These are phyloP conservation scores for Didymosphaeria variabile DNA, from an alignment of 2,329 filamentous ascomycete species.

Conservation along the genomic window DNA sequence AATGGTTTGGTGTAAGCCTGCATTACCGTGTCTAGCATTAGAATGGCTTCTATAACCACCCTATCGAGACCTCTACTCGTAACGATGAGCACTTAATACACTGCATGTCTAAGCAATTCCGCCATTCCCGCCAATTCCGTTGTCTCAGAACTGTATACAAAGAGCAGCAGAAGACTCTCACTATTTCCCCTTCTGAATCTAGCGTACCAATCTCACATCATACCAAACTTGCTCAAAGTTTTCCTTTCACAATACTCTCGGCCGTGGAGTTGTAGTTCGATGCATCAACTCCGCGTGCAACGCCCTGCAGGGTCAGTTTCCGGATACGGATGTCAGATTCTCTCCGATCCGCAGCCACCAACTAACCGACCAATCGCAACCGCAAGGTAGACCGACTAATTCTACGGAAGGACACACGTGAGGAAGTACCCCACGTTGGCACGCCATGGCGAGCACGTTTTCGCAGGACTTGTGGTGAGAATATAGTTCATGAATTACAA, in stretches of 20 bases:
- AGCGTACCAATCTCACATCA: too few relatives aligned
- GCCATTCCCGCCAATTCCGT: too few relatives aligned
- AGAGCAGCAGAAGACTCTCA: too few relatives aligned
- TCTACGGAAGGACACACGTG: neutral
- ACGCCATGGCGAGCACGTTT: too few relatives aligned
- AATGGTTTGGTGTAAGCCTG: constrained; percentile 34
- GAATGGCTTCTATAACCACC: neutral
- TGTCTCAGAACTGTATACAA: too few relatives aligned
- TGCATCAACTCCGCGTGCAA: neutral
- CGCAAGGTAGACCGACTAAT: neutral
- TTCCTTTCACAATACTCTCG: neutral
- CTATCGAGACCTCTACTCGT: neutral
- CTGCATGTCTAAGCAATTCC: too few relatives aligned
- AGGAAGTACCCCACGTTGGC: neutral
- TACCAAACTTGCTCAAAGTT: neutral
- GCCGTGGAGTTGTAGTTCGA: neutral
- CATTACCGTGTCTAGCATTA: neutral
- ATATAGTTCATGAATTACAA: too few relatives aligned
- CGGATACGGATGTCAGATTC: constrained; percentile 3
- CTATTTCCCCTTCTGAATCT: neutral
- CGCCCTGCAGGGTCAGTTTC: constrained; percentile 12
- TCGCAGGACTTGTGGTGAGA: too few relatives aligned
- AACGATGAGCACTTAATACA: neutral
- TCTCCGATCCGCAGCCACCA: constrained; percentile 9
- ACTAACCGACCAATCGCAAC: neutral